Conservation (phyloP, 73 alveolate species). For the Paraurostyla sp. region DNA sequence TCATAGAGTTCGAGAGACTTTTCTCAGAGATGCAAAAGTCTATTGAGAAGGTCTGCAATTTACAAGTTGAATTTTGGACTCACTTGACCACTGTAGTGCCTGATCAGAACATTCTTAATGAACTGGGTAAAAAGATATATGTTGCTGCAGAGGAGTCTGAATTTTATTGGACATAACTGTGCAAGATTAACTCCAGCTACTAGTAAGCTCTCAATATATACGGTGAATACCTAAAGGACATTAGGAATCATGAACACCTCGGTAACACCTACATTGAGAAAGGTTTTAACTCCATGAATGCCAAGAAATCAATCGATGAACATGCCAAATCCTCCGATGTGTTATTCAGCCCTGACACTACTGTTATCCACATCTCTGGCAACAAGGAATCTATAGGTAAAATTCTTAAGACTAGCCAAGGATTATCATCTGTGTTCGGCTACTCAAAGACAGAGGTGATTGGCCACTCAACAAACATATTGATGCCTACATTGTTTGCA, state of each 20-base stretch:
- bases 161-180: slow-evolving; percentile 34
- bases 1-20: slow-evolving; percentile 64
- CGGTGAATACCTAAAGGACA: slow-evolving; percentile 58
- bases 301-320: slow-evolving; percentile 56
- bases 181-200: slow-evolving; percentile 62
- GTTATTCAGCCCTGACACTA: slow-evolving; percentile 53
- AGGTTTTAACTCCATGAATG: slow-evolving; percentile 52
- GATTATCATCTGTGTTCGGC: slow-evolving; percentile 61
- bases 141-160: slow-evolving; percentile 59
- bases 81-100: slow-evolving; percentile 68
- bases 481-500: slow-evolving; percentile 67
- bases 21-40: slow-evolving; percentile 63
- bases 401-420: slow-evolving; percentile 58
- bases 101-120: slow-evolving; percentile 59
- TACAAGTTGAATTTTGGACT: slow-evolving; percentile 71
- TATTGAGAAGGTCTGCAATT: slow-evolving; percentile 55
- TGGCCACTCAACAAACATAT: slow-evolving; percentile 62
- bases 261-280: slow-evolving; percentile 62
- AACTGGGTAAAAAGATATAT: slow-evolving; percentile 60
- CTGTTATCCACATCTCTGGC: slow-evolving; percentile 65
- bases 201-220: slow-evolving; percentile 48
- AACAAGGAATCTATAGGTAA: slow-evolving; percentile 64
- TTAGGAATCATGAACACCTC: slow-evolving; percentile 58
- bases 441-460: slow-evolving; percentile 60
- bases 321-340: slow-evolving; percentile 56